phyloP scores from a whole-genome alignment of 768 basidiomycete genomes.

The Pleurotus djamor region DNA sequence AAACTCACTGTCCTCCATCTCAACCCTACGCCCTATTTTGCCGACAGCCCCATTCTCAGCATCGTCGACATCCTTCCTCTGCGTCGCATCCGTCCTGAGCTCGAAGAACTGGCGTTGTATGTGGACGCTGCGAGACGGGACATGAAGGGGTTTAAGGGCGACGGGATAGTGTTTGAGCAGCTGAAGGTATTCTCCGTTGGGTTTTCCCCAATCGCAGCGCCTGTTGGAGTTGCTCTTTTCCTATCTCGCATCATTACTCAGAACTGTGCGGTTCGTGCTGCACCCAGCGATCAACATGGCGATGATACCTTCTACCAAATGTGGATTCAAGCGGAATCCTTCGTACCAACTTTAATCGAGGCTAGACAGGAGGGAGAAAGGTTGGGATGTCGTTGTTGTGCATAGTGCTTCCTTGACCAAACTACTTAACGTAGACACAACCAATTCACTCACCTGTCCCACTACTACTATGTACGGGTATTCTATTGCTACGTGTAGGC shows the following conservation, averaged over 20 bases:
- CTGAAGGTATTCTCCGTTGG: background rate
- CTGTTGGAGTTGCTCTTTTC: background rate
- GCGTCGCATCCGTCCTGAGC: background rate
- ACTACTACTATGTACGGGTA: background rate
- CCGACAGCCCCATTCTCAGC: background rate
- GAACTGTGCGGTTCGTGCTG: background rate
- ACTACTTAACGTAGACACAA: background rate
- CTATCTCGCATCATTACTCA: background rate
- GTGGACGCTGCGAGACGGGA: background rate
- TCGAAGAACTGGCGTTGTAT: background rate
- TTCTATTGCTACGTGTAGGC: slow-evolving; percentile 44
- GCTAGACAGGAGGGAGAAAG: background rate
- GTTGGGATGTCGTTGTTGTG: background rate
- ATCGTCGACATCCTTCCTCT: background rate
- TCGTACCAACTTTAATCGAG: background rate
- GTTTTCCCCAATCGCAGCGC: background rate
- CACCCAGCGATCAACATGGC: background rate
- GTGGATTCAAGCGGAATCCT: background rate
- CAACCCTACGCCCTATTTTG: background rate
- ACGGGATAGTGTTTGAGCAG: background rate
- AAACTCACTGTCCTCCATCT: background rate
- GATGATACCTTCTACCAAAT: background rate
- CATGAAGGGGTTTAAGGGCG: background rate
- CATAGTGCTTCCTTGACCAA: no score
- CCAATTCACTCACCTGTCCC: background rate